Conservation (phyloP, 108 stramenopile genomes). For the Hondaea fermentalgiana region DNA sequence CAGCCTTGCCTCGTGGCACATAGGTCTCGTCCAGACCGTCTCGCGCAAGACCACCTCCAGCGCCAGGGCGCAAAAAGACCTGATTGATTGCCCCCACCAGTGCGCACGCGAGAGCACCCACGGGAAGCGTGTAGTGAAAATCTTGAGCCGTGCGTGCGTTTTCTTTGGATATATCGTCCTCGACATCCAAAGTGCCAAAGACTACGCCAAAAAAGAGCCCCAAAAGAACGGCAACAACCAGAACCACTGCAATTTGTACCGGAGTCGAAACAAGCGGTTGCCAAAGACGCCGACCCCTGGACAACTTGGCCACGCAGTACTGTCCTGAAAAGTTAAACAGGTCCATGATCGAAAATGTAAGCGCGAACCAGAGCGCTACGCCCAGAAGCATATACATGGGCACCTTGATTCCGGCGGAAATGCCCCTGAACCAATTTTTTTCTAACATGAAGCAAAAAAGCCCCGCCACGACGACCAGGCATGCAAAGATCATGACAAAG, state of each 20-base stretch:
- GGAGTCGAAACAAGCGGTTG: neutral
- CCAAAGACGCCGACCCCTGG: neutral
- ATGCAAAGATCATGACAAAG: constrained; percentile 12
- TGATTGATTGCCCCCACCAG: neutral
- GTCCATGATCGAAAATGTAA: constrained; percentile 8
- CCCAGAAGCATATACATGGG: constrained; percentile 3
- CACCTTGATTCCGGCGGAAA: neutral
- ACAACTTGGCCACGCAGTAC: neutral
- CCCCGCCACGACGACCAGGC: neutral
- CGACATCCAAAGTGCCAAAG: constrained; percentile 7
- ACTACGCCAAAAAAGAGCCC: neutral
- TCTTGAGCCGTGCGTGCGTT: neutral
- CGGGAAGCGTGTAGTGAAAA: neutral
- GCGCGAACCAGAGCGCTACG: constrained; percentile 8
- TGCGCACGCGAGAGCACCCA: constrained; percentile 1
- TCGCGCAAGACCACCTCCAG: neutral
- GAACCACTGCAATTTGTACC: neutral
- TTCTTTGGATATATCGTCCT: neutral
- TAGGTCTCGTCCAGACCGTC: neutral
- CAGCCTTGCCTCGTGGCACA: neutral
- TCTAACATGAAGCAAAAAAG: neutral
- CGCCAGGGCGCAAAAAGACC: neutral
- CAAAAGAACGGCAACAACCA: neutral
- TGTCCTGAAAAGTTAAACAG: neutral
- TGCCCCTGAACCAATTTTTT: neutral